phyloP scores from a whole-genome alignment of 1,139 yeast species.

The Lodderomyces metapsilosis region DNA sequence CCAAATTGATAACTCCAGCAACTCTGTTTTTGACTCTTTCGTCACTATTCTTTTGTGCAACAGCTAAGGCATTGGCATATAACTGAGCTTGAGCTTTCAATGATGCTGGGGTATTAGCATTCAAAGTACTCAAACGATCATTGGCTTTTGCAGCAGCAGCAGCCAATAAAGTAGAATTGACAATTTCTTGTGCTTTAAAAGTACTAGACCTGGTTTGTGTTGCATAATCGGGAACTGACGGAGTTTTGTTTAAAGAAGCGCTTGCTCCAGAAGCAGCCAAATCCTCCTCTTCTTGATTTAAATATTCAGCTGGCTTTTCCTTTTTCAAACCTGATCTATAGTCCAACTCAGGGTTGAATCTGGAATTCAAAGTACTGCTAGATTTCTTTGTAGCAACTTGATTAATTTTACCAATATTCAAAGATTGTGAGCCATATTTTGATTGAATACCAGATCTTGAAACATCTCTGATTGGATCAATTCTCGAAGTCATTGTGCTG shows the following conservation, averaged over 20 bases:
- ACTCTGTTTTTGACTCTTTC: constrained; percentile 49
- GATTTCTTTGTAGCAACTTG: constrained; percentile 46
- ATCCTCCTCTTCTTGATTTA: constrained; percentile 29
- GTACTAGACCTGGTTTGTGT: constrained; percentile 30
- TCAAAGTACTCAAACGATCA: constrained; percentile 43
- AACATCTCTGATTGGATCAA: constrained; percentile 43
- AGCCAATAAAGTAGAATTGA: constrained; percentile 56
- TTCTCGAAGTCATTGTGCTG: constrained; percentile 46
- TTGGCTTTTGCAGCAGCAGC: constrained; percentile 63
- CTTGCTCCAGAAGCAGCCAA: constrained; percentile 43
- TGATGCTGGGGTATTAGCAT: constrained; percentile 33
- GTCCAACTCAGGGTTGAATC: constrained; percentile 46
- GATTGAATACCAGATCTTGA: constrained; percentile 46
- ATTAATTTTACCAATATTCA: constrained; percentile 43
- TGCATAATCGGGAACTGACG: constrained; percentile 25
- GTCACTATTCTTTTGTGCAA: constrained; percentile 68
- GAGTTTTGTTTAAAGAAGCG: constrained; percentile 34
- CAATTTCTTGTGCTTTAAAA: constrained; percentile 43
- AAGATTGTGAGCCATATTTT: constrained; percentile 23
- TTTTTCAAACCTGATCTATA: constrained; percentile 40
- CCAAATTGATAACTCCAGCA: constrained; percentile 68
- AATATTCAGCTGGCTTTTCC: constrained; percentile 24
- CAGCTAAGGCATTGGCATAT: constrained; percentile 49
- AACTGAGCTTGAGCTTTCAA: constrained; percentile 43
- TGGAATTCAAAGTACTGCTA: constrained; percentile 37